Conservation (phyloP, 306 rosid genomes). For the Cucumis melo region DNA sequence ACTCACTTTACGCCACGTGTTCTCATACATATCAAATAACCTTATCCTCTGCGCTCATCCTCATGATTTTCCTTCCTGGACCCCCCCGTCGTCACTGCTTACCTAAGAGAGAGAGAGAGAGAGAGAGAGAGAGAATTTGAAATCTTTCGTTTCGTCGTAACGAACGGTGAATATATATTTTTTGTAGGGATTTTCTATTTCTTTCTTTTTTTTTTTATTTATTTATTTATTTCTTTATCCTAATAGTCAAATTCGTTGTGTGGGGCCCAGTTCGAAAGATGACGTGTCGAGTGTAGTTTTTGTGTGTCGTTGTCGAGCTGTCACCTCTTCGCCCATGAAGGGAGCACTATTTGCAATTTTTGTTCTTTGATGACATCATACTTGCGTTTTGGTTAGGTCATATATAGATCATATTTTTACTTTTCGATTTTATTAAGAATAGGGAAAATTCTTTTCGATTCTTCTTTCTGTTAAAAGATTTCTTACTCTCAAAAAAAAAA, state of each 20-base stretch:
- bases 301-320: not conserved
- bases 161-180: not conserved
- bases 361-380: constrained; percentile 19
- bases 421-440: not conserved
- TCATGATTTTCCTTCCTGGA: not conserved
- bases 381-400: constrained; percentile 20
- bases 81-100: not conserved
- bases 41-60: not conserved
- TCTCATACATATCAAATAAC: not conserved
- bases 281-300: not conserved
- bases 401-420: too few relatives aligned
- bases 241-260: not conserved
- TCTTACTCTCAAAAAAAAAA: too few relatives aligned
- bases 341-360: not conserved
- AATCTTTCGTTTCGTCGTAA: too few relatives aligned
- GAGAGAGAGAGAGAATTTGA: too few relatives aligned
- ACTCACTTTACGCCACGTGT: not conserved
- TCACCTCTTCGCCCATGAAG: constrained; percentile 5
- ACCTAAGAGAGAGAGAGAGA: not conserved
- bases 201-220: too few relatives aligned
- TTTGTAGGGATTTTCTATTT: not conserved
- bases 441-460: too few relatives aligned
- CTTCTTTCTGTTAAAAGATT: too few relatives aligned
- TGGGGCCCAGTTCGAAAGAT: not conserved
- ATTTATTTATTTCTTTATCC: too few relatives aligned